Evolutionary conservation across 1,139 yeast genomes (phyloP), one percentile per base, ranked within the genome.

Genomic region (Geotrichum armillariae): DNA sequence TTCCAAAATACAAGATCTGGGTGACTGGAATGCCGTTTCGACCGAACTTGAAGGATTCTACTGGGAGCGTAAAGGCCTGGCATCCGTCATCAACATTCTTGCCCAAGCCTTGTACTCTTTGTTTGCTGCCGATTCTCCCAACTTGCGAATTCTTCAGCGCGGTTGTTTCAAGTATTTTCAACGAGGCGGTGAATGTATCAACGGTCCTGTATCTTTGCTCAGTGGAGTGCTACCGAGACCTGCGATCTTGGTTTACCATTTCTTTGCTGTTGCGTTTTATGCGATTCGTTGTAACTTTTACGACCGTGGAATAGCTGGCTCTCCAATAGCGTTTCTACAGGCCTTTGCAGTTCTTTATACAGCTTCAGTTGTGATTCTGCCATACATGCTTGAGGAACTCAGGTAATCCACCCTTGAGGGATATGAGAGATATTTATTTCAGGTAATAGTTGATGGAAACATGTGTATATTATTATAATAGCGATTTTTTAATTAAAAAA

Each of bases 91-190:
- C 58, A 93, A 93, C 67, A 89, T 95, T 5, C 76, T 93, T 48
- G 89, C 98, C 4, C 83, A 91, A 62, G 97, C 99, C 0, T 76
- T 93, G 50, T 93, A 88, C 70, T 76, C 94, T 1, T 74, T 93
- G 53, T 93, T 94, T 68, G 95, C 97, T 3, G 98, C 98, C 17
- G 88, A 88, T 59, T 78, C 76, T 50, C 70, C 71, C 32, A 74
- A 87, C 50, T 74, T 93, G 57, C 71, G 71, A 56, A 78, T 87
- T 39, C 74, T 93, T 57, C 98, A 91, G 70, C 73, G 72, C 46
- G 99, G 99, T 9, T 93, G 99, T 68, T 90, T 90, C 76, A 72
- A 74, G 56, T 93, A 94, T 69, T 90, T 93, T 73, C 71, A 76
- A 64, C 76, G 80, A 49, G 99, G 98, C 32, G 98, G 97, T 17